These are phyloP conservation scores for Capsella bursapastoris DNA, from an alignment of 345 rosid genomes.

Conservation along the genomic window DNA sequence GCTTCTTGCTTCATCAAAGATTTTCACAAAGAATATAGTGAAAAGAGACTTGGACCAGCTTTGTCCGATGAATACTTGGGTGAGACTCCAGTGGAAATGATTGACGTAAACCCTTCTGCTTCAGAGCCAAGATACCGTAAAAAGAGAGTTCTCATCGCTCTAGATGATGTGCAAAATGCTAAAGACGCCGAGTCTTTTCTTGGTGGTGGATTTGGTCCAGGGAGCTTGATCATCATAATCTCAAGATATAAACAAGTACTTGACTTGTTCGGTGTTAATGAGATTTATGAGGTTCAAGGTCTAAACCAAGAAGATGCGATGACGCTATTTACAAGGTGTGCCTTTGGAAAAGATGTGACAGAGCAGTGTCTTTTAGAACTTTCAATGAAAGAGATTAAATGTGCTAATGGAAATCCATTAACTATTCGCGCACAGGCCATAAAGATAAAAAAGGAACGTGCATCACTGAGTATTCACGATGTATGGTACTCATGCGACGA, in stretches of 20 bases:
- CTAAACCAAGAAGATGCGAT: neutral
- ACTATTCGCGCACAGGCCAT: neutral
- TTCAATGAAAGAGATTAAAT: neutral
- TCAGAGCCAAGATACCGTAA: neutral
- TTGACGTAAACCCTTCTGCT: neutral
- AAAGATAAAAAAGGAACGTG: neutral
- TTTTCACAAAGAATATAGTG: neutral
- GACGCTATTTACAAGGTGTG: neutral
- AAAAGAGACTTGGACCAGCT: neutral
- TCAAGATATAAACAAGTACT: neutral
- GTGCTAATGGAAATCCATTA: constrained; percentile 5
- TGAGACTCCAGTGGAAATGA: neutral
- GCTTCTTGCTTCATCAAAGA: neutral
- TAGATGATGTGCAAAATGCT: neutral
- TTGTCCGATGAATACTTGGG: neutral
- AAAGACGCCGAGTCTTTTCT: neutral
- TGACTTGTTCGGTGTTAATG: neutral
- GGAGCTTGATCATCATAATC: neutral
- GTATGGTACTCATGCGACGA: neutral
- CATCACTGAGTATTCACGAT: neutral
- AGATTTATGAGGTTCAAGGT: neutral
- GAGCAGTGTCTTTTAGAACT: neutral
- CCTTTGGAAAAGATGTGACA: neutral
- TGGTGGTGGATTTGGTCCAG: neutral
- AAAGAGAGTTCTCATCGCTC: neutral